Conservation (phyloP, 1,284 basidiomycete species). For the Trichosporon sp. region DNA sequence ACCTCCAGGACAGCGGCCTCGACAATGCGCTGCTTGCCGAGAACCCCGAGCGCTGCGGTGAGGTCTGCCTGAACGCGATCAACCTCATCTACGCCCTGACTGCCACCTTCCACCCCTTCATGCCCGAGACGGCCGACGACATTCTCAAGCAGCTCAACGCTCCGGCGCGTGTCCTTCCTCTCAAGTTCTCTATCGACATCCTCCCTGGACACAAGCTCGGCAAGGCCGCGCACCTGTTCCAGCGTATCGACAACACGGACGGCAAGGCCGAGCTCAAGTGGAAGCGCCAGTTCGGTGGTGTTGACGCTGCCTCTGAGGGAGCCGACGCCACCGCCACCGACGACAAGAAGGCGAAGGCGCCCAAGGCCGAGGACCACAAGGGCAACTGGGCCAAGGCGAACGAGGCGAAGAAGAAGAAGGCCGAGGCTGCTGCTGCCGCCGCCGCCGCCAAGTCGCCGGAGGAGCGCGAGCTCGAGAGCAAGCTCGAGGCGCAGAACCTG, state of each 20-base stretch:
- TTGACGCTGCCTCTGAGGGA: constrained; percentile 44
- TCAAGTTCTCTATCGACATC: constrained; percentile 68
- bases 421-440: constrained; percentile 37
- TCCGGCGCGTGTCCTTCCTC: constrained; percentile 71
- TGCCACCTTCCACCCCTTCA: constrained; percentile 86
- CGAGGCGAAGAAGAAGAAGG: constrained; percentile 35
- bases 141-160: constrained; percentile 89
- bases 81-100: constrained; percentile 92
- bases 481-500: constrained; percentile 69
- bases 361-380: constrained; percentile 37
- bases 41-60: constrained; percentile 77
- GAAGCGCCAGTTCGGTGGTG: constrained; percentile 75
- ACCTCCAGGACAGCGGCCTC: constrained; percentile 85
- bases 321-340: constrained; percentile 31
- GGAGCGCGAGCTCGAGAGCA: constrained; percentile 53
- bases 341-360: constrained; percentile 24
- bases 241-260: constrained; percentile 67
- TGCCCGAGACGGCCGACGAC: constrained; percentile 80
- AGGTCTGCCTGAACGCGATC: constrained; percentile 81
- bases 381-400: constrained; percentile 31
- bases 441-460: constrained; percentile 47
- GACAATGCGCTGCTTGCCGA: constrained; percentile 83
- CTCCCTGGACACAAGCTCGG: constrained; percentile 81
- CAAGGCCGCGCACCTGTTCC: constrained; percentile 85
- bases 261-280: constrained; percentile 82